These are phyloP conservation scores for Pyrenula aspistea DNA, from an alignment of 495 filamentous ascomycete species.

Conservation along the genomic window DNA sequence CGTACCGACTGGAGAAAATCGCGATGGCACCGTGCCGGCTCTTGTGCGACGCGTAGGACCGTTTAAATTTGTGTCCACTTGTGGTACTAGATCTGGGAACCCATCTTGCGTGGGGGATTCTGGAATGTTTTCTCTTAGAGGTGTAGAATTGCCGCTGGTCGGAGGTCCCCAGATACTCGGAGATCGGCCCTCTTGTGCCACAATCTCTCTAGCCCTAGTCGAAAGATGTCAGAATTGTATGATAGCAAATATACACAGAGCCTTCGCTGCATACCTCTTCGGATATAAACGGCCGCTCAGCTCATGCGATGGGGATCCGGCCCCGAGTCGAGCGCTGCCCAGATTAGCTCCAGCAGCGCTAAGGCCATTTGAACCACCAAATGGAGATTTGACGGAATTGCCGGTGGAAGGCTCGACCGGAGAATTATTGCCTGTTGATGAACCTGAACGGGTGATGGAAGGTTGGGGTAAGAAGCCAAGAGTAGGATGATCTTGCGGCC, in stretches of 20 bases:
- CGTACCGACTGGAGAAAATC: conserved; percentile 64
- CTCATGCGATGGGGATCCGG: conserved; percentile 96
- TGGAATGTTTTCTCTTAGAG: conserved; percentile 90
- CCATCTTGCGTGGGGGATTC: conserved; percentile 92
- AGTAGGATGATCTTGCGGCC: conserved; percentile 61
- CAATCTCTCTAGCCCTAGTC: conserved; percentile 84
- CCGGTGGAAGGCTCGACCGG: conserved; percentile 69
- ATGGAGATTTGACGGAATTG: conserved; percentile 58
- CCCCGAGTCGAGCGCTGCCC: conserved; percentile 67
- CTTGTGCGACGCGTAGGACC: conserved; percentile 60
- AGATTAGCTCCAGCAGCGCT: conserved; percentile 56
- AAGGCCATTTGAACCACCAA: conserved; percentile 54
- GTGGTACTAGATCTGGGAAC: conserved; percentile 78
- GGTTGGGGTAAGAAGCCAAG: conserved; percentile 65
- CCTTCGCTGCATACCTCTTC: conserved; percentile 63
- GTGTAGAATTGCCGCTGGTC: conserved; percentile 89
- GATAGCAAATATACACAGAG: too few relatives aligned
- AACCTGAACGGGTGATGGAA: conserved; percentile 47
- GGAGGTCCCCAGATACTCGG: conserved; percentile 90
- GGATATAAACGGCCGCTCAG: conserved; percentile 68
- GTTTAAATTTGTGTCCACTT: conserved; percentile 41
- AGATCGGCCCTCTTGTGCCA: conserved; percentile 86
- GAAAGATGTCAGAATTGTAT: conserved; percentile 1
- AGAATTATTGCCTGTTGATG: conserved; percentile 78
- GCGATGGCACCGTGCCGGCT: conserved; percentile 92